phyloP scores from a whole-genome alignment of 1,284 basidiomycete genomes.

The Trichosporon sp. region DNA sequence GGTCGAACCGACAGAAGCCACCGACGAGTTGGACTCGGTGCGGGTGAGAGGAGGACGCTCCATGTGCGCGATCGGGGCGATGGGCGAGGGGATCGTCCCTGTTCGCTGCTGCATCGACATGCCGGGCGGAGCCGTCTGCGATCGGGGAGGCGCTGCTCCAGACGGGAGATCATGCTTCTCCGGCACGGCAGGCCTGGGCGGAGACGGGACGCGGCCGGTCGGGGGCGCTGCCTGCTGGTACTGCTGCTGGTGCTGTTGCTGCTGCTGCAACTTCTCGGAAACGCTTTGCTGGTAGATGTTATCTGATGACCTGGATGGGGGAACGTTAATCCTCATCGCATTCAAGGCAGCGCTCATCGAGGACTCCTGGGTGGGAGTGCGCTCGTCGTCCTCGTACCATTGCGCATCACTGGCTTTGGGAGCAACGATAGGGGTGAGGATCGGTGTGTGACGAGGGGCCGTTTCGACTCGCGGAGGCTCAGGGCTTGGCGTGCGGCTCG shows the following conservation, averaged over 20 bases:
- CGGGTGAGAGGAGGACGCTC: conserved; percentile 32
- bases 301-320: conserved; percentile 3
- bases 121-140: conserved; percentile 24
- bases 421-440: conserved; percentile 20
- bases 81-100: conserved; percentile 18
- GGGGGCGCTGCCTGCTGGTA: conserved; percentile 14
- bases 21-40: conserved; percentile 27
- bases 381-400: conserved; percentile 37
- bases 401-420: conserved; percentile 19
- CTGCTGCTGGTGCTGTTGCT: conserved; percentile 6
- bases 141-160: conserved; percentile 36
- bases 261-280: background rate
- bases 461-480: conserved; percentile 11
- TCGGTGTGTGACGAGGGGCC: conserved; percentile 10
- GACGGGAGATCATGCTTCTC: conserved; percentile 26
- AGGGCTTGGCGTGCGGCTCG: conserved; percentile 23
- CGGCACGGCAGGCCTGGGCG: background rate
- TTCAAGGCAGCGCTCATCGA: conserved; percentile 19
- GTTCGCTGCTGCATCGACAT: conserved; percentile 22
- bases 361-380: conserved; percentile 45
- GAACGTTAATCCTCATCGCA: conserved; percentile 12
- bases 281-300: conserved; percentile 11
- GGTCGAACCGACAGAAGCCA: conserved; percentile 22
- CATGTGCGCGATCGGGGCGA: conserved; percentile 13
- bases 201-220: conserved; percentile 5